Evolutionary conservation across 805 yeast species (phyloP).

Genomic region (Teunomyces panamensis): DNA sequence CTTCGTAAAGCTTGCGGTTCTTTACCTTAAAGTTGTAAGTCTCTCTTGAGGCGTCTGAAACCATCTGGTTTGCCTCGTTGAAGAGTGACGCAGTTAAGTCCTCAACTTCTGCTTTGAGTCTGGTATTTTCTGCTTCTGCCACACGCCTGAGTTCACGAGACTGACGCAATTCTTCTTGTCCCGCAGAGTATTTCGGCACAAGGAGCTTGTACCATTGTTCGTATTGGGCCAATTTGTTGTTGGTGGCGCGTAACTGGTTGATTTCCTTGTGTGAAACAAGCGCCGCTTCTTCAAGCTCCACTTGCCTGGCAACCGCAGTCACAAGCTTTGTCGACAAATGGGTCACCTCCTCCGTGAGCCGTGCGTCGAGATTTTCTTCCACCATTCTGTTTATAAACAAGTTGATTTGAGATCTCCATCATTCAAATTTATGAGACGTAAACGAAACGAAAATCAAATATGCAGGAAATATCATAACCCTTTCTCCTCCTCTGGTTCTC

Average conservation of each 20-base stretch:
- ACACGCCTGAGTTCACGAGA: slow-evolving; percentile 33
- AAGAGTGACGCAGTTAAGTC: slow-evolving; percentile 75
- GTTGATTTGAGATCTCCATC: neutral
- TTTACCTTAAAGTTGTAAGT: slow-evolving; percentile 57
- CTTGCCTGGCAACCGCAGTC: slow-evolving; percentile 57
- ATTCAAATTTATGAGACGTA: slow-evolving; percentile 1
- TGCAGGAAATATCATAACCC: too few species aligned
- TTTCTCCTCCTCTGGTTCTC: too few species aligned
- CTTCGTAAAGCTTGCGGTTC: slow-evolving; percentile 52
- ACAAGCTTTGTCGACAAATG: slow-evolving; percentile 57
- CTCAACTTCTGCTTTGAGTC: slow-evolving; percentile 70
- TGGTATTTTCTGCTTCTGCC: slow-evolving; percentile 59
- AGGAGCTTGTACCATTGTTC: slow-evolving; percentile 25
- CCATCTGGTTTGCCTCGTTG: slow-evolving; percentile 84
- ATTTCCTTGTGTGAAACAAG: slow-evolving; percentile 37
- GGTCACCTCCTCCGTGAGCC: slow-evolving; percentile 55
- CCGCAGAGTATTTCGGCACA: slow-evolving; percentile 27
- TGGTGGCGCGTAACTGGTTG: slow-evolving; percentile 22
- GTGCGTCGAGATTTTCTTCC: slow-evolving; percentile 20
- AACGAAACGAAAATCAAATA: neutral
- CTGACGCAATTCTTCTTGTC: slow-evolving; percentile 22
- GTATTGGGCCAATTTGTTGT: slow-evolving; percentile 17
- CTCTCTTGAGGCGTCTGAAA: slow-evolving; percentile 70
- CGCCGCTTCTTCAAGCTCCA: slow-evolving; percentile 51
- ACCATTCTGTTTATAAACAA: slow-evolving; percentile 2